Evolutionary conservation across 352 stramenopile species (phyloP), one percentile per base, ranked within the genome.

Genomic region (Pythium myriotylum): DNA sequence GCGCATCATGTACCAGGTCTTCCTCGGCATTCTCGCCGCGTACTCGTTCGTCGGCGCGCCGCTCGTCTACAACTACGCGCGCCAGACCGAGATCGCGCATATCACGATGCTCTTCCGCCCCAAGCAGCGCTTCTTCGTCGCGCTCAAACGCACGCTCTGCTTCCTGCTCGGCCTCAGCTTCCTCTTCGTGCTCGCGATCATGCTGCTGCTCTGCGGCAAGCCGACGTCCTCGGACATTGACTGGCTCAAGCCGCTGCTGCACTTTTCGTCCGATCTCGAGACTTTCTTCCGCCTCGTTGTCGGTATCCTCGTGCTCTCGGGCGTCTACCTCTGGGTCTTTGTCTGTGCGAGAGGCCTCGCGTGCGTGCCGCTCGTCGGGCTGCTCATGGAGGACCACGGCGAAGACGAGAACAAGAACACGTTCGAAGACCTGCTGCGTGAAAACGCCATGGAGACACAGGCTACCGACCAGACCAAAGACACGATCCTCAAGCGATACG

Each of bases 81-180:
- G 86, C 23, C 82, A 95, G 61, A 93, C 82, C 23, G 86, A 93
- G 63, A 86, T 95, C 54, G 81, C 84, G 48, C 86, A 92, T 57
- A 72, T 95, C 59, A 95, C 86, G 33, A 61, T 91, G 42, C 72
- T 72, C 16, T 92, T 91, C 62, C 73, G 71, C 2, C 61, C 75
- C 4, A 68, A 63, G 24, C 67, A 86, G 39, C 78, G 84, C 13
- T 68, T 93, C 12, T 64, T 68, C n/a, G 72, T 76, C 27, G 86
- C 86, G 22, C 17, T 79, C 3, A 93, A 93, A 64, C 81, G 86
- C 48, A 95, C 86, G 13, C 48, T 65, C 42, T 92, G 86, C 62
- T 94, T 92, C 56, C 48, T 95, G 39, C 29, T 92, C 27, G 85
- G 81, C 0, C 62, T 95, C 41, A 73, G 68, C 19, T 62, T 95